phyloP scores from a whole-genome alignment of 306 rosid genomes.

The Trichosanthes truncata region DNA sequence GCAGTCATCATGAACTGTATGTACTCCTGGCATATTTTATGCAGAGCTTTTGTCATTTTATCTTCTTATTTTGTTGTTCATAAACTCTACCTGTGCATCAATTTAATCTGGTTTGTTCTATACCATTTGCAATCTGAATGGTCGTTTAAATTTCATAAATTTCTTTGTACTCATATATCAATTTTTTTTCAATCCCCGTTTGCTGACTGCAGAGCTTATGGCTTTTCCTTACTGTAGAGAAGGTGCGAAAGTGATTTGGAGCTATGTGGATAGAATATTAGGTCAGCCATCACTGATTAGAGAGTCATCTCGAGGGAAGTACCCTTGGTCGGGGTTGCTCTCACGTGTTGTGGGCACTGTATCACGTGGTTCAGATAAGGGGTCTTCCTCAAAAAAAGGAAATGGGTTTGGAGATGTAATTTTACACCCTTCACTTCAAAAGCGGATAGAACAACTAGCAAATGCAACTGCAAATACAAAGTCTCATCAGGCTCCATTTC shows the following conservation, averaged over 20 bases:
- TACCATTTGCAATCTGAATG: neutral
- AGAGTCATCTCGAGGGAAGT: constrained; percentile 91
- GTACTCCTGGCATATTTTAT: neutral
- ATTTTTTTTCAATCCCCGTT: constrained; percentile 4
- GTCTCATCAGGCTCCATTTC: constrained; percentile 92
- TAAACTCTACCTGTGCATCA: neutral
- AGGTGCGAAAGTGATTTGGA: constrained; percentile 97
- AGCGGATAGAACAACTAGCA: constrained; percentile 78
- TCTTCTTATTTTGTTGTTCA: neutral
- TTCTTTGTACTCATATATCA: neutral
- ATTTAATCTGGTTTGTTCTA: neutral
- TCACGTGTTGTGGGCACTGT: constrained; percentile 44
- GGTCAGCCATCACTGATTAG: constrained; percentile 95
- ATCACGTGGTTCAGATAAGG: constrained; percentile 22
- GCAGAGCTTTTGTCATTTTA: neutral
- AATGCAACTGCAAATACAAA: constrained; percentile 92
- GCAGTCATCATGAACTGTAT: neutral
- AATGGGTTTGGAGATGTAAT: constrained; percentile 84
- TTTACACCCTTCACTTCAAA: constrained; percentile 79
- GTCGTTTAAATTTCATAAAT: neutral
- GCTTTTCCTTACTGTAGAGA: constrained; percentile 49
- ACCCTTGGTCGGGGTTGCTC: constrained; percentile 86
- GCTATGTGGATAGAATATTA: constrained; percentile 93
- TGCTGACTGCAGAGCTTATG: constrained; percentile 8
- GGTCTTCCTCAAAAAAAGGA: constrained; percentile 38